phyloP scores from a whole-genome alignment of 768 basidiomycete species.

The Basidioascus undulatus region DNA sequence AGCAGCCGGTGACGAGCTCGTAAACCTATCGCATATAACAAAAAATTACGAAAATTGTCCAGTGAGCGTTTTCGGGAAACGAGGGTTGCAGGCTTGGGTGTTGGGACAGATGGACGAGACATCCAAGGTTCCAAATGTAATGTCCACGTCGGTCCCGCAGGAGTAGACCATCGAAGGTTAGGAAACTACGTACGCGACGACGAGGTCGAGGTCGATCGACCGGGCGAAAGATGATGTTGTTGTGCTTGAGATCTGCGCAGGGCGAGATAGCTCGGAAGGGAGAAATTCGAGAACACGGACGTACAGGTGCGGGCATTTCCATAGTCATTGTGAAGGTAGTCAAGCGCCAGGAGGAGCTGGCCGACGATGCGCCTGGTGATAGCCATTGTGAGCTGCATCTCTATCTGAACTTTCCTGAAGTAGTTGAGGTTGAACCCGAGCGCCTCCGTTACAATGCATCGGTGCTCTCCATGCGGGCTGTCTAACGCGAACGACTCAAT shows the following conservation, averaged over 20 bases:
- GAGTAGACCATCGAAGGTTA: not conserved
- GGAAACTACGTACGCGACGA: not conserved
- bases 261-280: not conserved
- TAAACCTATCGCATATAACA: not conserved
- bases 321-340: slow-evolving; percentile 4
- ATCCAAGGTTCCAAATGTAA: slow-evolving; percentile 3
- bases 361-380: not conserved
- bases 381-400: not conserved
- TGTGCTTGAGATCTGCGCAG: not conserved
- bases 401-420: not conserved
- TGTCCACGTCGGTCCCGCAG: too few species aligned
- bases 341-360: slow-evolving; percentile 2
- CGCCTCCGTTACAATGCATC: not conserved
- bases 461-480: not conserved
- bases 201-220: not conserved
- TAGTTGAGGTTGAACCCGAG: not conserved
- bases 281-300: not conserved
- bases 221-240: not conserved
- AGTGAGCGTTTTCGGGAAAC: too few species aligned
- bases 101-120: slow-evolving; percentile 1
- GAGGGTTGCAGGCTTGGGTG: too few species aligned
- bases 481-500: not conserved
- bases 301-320: slow-evolving; percentile 1
- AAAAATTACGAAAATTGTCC: not conserved
- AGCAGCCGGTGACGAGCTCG: not conserved